Evolutionary conservation across 2,329 filamentous ascomycete species (phyloP).

Genomic region (Cercospora sp.): DNA sequence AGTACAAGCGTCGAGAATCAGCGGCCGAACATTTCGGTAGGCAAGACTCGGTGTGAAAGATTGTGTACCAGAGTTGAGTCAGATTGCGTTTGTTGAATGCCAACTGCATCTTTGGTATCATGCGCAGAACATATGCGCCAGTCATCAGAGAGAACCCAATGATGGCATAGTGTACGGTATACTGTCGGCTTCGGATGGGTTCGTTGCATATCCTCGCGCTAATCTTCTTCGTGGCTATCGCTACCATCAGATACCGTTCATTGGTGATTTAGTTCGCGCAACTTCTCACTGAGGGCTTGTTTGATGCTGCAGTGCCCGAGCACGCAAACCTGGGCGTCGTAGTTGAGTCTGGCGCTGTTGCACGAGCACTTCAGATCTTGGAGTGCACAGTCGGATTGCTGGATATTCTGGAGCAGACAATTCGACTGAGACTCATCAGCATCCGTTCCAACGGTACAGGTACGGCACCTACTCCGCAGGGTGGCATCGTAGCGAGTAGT

Average conservation of each 20-base stretch:
- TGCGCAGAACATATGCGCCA: slow-evolving; percentile 15
- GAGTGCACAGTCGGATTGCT: slow-evolving; percentile 13
- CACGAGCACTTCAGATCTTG: slow-evolving; percentile 16
- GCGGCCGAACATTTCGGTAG: not conserved
- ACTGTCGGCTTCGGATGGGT: not conserved
- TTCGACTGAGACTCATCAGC: slow-evolving; percentile 5
- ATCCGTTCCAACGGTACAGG: not conserved
- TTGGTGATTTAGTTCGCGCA: not conserved
- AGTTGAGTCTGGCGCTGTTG: slow-evolving; percentile 8
- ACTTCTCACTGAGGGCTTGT: slow-evolving; percentile 14
- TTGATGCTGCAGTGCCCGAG: slow-evolving; percentile 14
- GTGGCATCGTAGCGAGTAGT: not conserved
- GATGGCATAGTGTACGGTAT: slow-evolving; percentile 5
- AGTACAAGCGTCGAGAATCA: not conserved
- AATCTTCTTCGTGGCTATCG: slow-evolving; percentile 21
- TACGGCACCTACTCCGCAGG: not conserved
- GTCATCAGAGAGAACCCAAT: slow-evolving; percentile 13
- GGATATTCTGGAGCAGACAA: slow-evolving; percentile 12
- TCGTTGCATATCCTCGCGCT: slow-evolving; percentile 20
- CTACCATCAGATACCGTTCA: not conserved
- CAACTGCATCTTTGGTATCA: slow-evolving; percentile 19
- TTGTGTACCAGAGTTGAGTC: slow-evolving; percentile 1
- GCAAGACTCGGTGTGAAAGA: no score
- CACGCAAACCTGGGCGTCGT: slow-evolving; percentile 11
- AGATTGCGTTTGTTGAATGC: not conserved